Base-by-base conservation (phyloP, 768 basidiomycete genomes). In the Podaxis mareebaensis region DNA sequence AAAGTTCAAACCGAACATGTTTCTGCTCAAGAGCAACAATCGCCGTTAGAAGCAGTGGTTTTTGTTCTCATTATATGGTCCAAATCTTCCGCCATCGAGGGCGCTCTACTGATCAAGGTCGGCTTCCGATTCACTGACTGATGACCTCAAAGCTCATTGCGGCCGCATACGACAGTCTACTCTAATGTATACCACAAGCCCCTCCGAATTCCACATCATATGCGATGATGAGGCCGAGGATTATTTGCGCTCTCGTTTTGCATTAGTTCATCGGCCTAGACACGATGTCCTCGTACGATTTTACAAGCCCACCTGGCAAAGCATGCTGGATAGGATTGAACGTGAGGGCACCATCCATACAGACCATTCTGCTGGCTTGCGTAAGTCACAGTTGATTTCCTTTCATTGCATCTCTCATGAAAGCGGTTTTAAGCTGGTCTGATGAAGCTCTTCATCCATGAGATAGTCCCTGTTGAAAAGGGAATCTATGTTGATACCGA, bases 401-500 rank as follows among this genome's bases (percentile, higher is more conserved):
- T 56, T 7, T n/a, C 20, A 44, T 36, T 24, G 39, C 11, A 24
- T 22, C 53, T 24, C 13, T 13, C 36, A 26, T 53, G 30, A 49
- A 11, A 44, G 40, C 10, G 42, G 46, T 12, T 33, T 59, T 12
- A 54, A 83, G 82, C 79, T 56, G 82, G 82, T 1, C 76, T 83
- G 46, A 81, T 83, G 79, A 83, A 84, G 67, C 73, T 84, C 20
- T 83, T 84, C 70, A 74, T 83, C 49, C 82, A 83, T 65, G 82
- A 84, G 68, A 76, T 83, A 13, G 68, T 83, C 52, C 82, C 82
- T 30, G 77, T 83, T 53, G 73, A 74, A 61, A 80, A 75, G 67
- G 76, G 76, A n/a, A 82, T 83, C 61, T 84, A 76, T 67, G 68
- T 84, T 58, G 83, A 84, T 70, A 83, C 82, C 7, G 83, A 84